Percentiles rank a stretch among this genome's conserved stretches.
phyloP scores from a whole-genome alignment of 2,329 filamentous ascomycete genomes.

The Xylaria multiplex region DNA sequence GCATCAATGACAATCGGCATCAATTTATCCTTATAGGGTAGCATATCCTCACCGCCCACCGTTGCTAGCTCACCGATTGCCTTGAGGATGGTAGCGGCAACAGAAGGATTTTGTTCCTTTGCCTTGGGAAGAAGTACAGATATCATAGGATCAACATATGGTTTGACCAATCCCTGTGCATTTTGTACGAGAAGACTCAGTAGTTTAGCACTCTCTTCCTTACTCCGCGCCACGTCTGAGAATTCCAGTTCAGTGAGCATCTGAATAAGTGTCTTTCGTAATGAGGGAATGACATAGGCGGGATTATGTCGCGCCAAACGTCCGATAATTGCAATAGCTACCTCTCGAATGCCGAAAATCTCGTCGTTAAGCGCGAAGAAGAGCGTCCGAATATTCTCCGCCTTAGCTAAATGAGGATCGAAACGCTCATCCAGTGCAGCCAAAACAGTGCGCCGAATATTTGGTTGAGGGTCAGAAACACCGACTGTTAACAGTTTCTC shows the following conservation, averaged over 20 bases:
- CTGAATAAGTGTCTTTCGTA: conserved; percentile 95
- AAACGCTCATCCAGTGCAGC: conserved; percentile 92
- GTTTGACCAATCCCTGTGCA: conserved; percentile 90
- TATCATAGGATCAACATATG: conserved; percentile 97
- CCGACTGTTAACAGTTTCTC: conserved; percentile 95
- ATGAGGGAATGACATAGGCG: conserved; percentile 94
- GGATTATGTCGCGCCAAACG: conserved; percentile 91
- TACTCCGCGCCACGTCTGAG: conserved; percentile 91
- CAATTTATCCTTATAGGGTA: conserved; percentile 86
- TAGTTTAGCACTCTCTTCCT: conserved; percentile 94
- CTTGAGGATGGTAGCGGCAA: conserved; percentile 93
- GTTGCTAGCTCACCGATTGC: conserved; percentile 94
- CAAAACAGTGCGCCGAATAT: conserved; percentile 88
- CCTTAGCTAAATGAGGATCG: conserved; percentile 94
- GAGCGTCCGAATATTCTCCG: conserved; percentile 94
- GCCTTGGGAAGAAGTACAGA: conserved; percentile 94
- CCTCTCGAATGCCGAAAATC: conserved; percentile 89
- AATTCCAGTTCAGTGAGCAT: conserved; percentile 96
- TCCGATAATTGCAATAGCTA: conserved; percentile 95
- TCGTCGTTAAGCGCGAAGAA: conserved; percentile 98
- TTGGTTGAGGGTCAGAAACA: conserved; percentile 88
- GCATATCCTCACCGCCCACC: conserved; percentile 94
- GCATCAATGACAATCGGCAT: conserved; percentile 97
- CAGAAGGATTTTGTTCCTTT: conserved; percentile 82
- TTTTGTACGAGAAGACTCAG: conserved; percentile 93